A percentile compares a stretch with the other conserved stretches of the same genome.
Conservation (phyloP, 2,329 filamentous ascomycete genomes). For the Immersiporthe knoxdaviesiana region DNA sequence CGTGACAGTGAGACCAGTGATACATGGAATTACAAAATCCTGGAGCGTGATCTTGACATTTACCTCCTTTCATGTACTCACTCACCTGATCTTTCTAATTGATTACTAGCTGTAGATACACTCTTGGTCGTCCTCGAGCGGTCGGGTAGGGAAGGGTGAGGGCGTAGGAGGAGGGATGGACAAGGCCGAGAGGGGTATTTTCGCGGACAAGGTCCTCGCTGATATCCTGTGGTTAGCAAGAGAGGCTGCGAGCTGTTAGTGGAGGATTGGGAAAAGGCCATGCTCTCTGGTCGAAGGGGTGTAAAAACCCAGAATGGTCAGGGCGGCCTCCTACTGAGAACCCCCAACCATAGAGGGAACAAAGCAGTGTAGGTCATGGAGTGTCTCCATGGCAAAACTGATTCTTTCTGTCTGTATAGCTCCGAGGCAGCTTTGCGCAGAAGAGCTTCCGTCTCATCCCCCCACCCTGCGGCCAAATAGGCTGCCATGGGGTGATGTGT, state of each 20-base stretch:
- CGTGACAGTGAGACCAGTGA: too few species aligned
- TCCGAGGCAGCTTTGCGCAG: neutral
- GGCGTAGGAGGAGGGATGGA: too few species aligned
- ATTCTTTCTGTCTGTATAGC: slow-evolving; percentile 8
- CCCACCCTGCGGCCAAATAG: neutral
- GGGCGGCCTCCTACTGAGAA: neutral
- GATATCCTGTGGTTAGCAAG: neutral
- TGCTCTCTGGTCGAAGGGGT: neutral
- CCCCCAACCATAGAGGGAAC: neutral
- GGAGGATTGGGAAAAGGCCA: neutral
- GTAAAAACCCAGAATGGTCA: neutral
- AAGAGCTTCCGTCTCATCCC: neutral
- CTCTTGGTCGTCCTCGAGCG: neutral
- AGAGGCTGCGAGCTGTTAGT: neutral
- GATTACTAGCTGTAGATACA: neutral
- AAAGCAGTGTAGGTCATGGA: neutral
- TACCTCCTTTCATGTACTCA: neutral
- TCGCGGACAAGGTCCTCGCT: neutral
- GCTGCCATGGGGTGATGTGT: neutral
- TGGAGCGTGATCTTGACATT: neutral
- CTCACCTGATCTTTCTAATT: neutral
- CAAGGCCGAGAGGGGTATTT: neutral
- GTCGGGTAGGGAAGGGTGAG: neutral
- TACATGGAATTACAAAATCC: neutral
- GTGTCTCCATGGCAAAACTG: slow-evolving; percentile 1